A percentile compares a stretch with the other conserved stretches of the same genome.
Evolutionary conservation across 192 early-diverging fungal species (phyloP).

Genomic region (Geranomyces variabilis): DNA sequence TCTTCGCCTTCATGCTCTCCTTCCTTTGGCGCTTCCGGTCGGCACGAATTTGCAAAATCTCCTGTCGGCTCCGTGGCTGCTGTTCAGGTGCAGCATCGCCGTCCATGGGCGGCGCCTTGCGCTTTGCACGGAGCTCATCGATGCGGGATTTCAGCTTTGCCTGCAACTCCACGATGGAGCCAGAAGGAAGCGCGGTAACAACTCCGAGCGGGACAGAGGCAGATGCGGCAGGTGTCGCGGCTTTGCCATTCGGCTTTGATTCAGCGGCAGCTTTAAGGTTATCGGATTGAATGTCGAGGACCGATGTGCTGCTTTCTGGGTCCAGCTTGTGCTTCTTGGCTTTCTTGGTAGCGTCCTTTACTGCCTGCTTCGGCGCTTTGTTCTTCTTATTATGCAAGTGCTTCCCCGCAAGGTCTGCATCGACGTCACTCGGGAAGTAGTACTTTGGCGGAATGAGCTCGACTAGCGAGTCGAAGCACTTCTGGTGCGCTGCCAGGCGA

Average conservation of each 20-base stretch:
- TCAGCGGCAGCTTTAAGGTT: conserved; percentile 49
- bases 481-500: conserved; percentile 65
- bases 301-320: conserved; percentile 76
- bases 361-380: conserved; percentile 71
- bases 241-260: conserved; percentile 17
- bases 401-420: conserved; percentile 32
- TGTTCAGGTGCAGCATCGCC: not conserved
- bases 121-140: conserved; percentile 59
- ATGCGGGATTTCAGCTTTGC: conserved; percentile 68
- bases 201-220: no score
- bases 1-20: conserved; percentile 63
- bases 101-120: conserved; percentile 59
- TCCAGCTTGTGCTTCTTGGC: conserved; percentile 88
- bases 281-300: conserved; percentile 69
- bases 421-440: conserved; percentile 72
- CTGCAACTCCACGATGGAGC: conserved; percentile 62
- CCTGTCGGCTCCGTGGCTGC: conserved; percentile 62
- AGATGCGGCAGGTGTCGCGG: no score
- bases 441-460: conserved; percentile 83
- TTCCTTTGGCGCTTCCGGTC: conserved; percentile 58
- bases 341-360: conserved; percentile 79
- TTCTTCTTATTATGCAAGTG: conserved; percentile 81
- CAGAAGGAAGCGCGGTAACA: conserved; percentile 45
- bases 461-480: conserved; percentile 75
- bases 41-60: conserved; percentile 75